A percentile compares a stretch with the other conserved stretches of the same genome.
phyloP scores from a whole-genome alignment of 148 eudicot genomes.

The Nyssa sinensis region DNA sequence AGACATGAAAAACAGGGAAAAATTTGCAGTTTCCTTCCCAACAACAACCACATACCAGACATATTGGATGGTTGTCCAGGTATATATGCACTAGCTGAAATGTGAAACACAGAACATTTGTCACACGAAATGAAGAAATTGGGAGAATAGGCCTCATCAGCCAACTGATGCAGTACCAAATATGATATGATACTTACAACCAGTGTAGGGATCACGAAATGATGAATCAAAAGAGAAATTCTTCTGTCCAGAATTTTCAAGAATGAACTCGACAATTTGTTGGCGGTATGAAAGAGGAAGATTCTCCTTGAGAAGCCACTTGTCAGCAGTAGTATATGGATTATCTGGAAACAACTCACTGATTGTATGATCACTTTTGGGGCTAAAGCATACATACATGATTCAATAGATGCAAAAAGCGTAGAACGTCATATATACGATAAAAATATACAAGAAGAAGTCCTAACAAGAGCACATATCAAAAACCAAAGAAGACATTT shows the following conservation, averaged over 20 bases:
- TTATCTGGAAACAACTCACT: constrained; percentile 51
- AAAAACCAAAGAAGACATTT: neutral
- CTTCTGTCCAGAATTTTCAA: constrained; percentile 78
- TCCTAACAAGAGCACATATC: neutral
- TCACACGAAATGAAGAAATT: constrained; percentile 15
- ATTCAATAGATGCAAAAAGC: neutral
- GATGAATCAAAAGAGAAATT: constrained; percentile 67
- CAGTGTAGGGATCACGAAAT: constrained; percentile 95
- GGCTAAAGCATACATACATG: neutral
- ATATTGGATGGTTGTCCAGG: constrained; percentile 69
- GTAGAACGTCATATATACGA: neutral
- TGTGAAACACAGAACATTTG: constrained; percentile 6
- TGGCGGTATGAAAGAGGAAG: constrained; percentile 87
- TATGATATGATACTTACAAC: constrained; percentile 50
- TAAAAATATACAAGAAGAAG: neutral
- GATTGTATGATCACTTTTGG: constrained; percentile 1
- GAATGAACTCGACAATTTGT: constrained; percentile 90
- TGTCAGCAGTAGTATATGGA: constrained; percentile 87
- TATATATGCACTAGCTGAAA: constrained; percentile 90
- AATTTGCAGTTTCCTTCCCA: neutral
- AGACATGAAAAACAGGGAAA: neutral
- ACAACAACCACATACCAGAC: constrained; percentile 41
- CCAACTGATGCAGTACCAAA: constrained; percentile 3
- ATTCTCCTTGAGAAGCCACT: constrained; percentile 92
- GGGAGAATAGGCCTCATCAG: neutral